Percentiles rank a stretch among this genome's conserved stretches.
Conservation (phyloP, 306 rosid genomes). For the Dalbergia cochinchinensis region DNA sequence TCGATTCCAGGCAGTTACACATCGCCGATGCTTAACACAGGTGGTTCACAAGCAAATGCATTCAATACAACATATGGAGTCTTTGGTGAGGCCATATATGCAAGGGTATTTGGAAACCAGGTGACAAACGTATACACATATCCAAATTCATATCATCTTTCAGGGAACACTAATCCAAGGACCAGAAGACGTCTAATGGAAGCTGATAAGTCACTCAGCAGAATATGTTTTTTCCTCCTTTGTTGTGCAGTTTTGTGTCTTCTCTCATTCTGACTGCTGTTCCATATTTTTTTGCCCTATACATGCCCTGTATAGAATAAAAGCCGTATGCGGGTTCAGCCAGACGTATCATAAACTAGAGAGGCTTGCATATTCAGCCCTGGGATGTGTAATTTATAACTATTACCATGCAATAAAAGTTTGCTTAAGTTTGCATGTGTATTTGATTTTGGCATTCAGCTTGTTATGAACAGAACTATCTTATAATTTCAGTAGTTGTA, state of each 20-base stretch:
- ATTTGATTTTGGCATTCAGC: constrained; percentile 18
- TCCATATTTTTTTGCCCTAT: constrained; percentile 11
- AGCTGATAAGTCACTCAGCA: constrained; percentile 74
- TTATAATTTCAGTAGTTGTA: background rate
- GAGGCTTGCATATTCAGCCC: constrained; percentile 29
- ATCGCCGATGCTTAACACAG: constrained; percentile 51
- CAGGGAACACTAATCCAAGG: constrained; percentile 64
- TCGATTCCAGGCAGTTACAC: constrained; percentile 41
- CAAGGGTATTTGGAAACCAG: constrained; percentile 76
- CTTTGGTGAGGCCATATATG: constrained; percentile 76
- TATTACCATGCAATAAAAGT: constrained; percentile 34
- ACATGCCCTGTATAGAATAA: constrained; percentile 51
- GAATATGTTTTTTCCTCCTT: constrained; percentile 78
- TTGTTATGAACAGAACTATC: constrained; percentile 21
- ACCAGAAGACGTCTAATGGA: constrained; percentile 72
- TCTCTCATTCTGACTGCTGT: constrained; percentile 62
- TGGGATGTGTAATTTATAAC: constrained; percentile 43
- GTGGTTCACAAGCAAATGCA: constrained; percentile 48
- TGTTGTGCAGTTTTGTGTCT: constrained; percentile 79
- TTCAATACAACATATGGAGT: constrained; percentile 60
- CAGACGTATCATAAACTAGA: constrained; percentile 42
- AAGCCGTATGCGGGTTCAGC: constrained; percentile 28
- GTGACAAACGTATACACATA: constrained; percentile 64
- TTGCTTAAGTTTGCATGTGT: constrained; percentile 16
- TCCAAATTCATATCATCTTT: constrained; percentile 68